phyloP scores from a whole-genome alignment of 257 asterid species.

The Solanum sitiens region DNA sequence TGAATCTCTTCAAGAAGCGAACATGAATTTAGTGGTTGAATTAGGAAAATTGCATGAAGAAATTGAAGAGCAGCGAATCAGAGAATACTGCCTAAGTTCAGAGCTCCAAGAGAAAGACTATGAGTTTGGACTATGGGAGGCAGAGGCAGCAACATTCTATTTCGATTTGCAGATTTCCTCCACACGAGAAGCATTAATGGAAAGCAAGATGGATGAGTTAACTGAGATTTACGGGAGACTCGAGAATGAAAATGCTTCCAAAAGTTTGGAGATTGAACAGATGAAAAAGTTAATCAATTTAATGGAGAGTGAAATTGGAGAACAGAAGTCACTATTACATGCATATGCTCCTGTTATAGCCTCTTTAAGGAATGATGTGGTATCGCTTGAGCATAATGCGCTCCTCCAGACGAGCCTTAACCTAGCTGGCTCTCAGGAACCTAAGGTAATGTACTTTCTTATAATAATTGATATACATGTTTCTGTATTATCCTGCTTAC shows the following conservation, averaged over 20 bases:
- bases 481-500: not conserved
- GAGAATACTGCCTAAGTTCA: slow-evolving; percentile 42
- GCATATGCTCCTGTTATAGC: slow-evolving; percentile 53
- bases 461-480: not conserved
- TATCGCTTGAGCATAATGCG: slow-evolving; percentile 55
- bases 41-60: slow-evolving; percentile 38
- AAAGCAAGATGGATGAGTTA: slow-evolving; percentile 67
- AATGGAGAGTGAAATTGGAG: slow-evolving; percentile 52
- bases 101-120: slow-evolving; percentile 49
- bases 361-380: slow-evolving; percentile 46
- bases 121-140: slow-evolving; percentile 73
- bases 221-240: slow-evolving; percentile 38
- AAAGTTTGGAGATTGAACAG: slow-evolving; percentile 37
- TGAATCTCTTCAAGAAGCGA: slow-evolving; percentile 30
- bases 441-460: slow-evolving; percentile 40
- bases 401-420: slow-evolving; percentile 30
- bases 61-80: slow-evolving; percentile 38
- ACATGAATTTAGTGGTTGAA: slow-evolving; percentile 40
- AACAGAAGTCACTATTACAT: slow-evolving; percentile 36
- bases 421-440: slow-evolving; percentile 22
- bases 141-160: slow-evolving; percentile 60
- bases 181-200: slow-evolving; percentile 40
- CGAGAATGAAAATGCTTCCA: slow-evolving; percentile 29
- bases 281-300: slow-evolving; percentile 39
- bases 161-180: slow-evolving; percentile 80